These are phyloP conservation scores for Mycena albidolilacea DNA, from an alignment of 768 basidiomycete species.

Conservation along the genomic window DNA sequence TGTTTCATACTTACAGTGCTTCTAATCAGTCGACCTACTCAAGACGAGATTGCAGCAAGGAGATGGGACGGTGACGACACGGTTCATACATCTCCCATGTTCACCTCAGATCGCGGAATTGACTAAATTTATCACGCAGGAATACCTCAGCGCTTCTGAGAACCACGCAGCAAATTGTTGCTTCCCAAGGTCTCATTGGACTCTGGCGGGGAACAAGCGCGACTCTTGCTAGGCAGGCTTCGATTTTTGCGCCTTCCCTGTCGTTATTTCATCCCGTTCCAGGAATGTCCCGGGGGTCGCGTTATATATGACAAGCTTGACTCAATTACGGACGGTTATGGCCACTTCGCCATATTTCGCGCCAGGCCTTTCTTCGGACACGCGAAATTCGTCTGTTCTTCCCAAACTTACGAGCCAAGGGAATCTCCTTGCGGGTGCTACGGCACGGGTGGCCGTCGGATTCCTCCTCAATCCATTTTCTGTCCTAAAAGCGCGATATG, in stretches of 20 bases:
- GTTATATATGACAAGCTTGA: conserved; percentile 90
- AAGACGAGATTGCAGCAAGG: conserved; percentile 95
- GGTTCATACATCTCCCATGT: conserved; percentile 46
- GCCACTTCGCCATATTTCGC: conserved; percentile 82
- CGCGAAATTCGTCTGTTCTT: conserved; percentile 64
- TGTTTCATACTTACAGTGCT: background rate
- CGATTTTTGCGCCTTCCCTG: background rate
- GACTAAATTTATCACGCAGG: conserved; percentile 40
- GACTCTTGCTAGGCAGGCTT: conserved; percentile 77
- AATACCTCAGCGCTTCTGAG: conserved; percentile 61
- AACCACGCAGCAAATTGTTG: conserved; percentile 71
- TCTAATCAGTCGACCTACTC: conserved; percentile 80
- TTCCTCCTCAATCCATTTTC: conserved; percentile 92
- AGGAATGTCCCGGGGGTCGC: conserved; percentile 97
- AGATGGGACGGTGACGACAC: conserved; percentile 60
- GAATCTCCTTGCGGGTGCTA: conserved; percentile 90
- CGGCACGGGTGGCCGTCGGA: conserved; percentile 85
- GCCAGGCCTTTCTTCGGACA: conserved; percentile 43
- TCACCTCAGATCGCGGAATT: background rate
- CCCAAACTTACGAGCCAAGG: conserved; percentile 83
- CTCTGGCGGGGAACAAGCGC: conserved; percentile 93
- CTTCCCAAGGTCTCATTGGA: conserved; percentile 74
- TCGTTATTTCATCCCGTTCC: conserved; percentile 23
- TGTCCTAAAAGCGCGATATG: conserved; percentile 92
- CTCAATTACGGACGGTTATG: conserved; percentile 84